Evolutionary conservation across 139 green algal species (phyloP).

Genomic region (Chlorella sp.): DNA sequence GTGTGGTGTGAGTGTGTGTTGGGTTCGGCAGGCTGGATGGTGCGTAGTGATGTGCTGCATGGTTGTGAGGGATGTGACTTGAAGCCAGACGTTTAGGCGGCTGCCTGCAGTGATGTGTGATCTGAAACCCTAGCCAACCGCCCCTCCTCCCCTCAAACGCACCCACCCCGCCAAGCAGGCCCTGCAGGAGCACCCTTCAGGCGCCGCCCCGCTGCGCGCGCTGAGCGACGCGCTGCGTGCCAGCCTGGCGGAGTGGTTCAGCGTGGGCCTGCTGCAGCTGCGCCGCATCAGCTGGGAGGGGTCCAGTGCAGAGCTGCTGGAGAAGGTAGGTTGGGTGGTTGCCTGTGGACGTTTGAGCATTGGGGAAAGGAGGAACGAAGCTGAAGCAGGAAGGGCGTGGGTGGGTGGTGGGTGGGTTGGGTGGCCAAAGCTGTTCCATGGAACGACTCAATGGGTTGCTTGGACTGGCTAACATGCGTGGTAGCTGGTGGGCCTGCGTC

Average conservation of each 20-base stretch:
- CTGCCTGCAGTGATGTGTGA: too few species aligned
- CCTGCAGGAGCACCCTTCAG: neutral
- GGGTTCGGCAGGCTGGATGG: too few species aligned
- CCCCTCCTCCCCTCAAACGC: neutral
- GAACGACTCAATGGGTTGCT: too few species aligned
- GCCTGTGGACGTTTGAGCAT: neutral
- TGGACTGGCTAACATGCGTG: too few species aligned
- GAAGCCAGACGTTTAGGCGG: too few species aligned
- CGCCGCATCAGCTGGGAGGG: slow-evolving; percentile 72
- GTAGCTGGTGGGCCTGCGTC: too few species aligned
- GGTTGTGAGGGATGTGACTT: too few species aligned
- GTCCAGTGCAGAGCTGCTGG: slow-evolving; percentile 64
- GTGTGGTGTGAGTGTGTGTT: neutral
- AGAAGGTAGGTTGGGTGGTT: slow-evolving; percentile 39
- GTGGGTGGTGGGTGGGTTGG: neutral
- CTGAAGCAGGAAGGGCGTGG: neutral
- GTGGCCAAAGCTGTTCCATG: too few species aligned
- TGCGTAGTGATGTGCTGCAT: too few species aligned
- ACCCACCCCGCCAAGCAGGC: neutral
- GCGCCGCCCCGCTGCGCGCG: slow-evolving; percentile 7
- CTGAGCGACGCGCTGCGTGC: slow-evolving; percentile 43
- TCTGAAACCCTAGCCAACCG: too few species aligned
- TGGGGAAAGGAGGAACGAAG: neutral
- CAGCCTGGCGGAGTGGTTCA: slow-evolving; percentile 75
- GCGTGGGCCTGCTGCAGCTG: slow-evolving; percentile 73